These are phyloP conservation scores for Nakazawaea wyomingensis DNA, from an alignment of 805 yeast genomes.

Conservation along the genomic window DNA sequence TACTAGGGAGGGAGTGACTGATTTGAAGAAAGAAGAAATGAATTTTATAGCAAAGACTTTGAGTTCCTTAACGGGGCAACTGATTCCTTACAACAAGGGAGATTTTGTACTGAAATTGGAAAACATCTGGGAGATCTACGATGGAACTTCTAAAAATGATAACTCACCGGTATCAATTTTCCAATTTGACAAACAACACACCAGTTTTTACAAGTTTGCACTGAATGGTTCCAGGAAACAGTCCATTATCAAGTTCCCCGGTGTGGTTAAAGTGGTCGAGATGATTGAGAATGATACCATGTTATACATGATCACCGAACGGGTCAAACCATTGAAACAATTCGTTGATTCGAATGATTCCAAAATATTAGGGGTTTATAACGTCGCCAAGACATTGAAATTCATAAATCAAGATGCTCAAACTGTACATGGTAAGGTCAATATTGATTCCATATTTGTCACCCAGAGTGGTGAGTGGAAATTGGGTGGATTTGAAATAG, in stretches of 20 bases:
- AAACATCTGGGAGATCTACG: conserved; percentile 58
- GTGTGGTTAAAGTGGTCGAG: conserved; percentile 58
- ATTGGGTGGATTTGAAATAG: conserved; percentile 73
- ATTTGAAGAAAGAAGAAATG: too few relatives aligned
- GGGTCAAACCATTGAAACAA: conserved; percentile 46
- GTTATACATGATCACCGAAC: conserved; percentile 63
- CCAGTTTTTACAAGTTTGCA: conserved; percentile 34
- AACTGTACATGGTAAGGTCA: conserved; percentile 61
- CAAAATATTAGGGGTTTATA: conserved; percentile 49
- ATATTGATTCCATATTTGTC: conserved; percentile 54
- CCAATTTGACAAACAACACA: conserved; percentile 49
- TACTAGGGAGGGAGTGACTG: too few relatives aligned
- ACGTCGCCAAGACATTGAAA: conserved; percentile 48
- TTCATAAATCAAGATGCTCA: conserved; percentile 53
- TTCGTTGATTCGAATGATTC: conserved; percentile 27
- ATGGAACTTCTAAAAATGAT: conserved; percentile 52
- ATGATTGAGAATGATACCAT: conserved; percentile 54
- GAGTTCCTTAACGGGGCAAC: conserved; percentile 47
- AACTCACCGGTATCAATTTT: conserved; percentile 55
- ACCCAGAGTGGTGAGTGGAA: conserved; percentile 77
- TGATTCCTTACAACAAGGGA: conserved; percentile 55
- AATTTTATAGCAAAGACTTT: conserved; percentile 65
- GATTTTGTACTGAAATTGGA: conserved; percentile 25
- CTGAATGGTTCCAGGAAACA: conserved; percentile 40
- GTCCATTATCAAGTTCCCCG: conserved; percentile 63